Evolutionary conservation across 2,329 filamentous ascomycete species (phyloP).

Genomic region (Xylariaceae sp.): DNA sequence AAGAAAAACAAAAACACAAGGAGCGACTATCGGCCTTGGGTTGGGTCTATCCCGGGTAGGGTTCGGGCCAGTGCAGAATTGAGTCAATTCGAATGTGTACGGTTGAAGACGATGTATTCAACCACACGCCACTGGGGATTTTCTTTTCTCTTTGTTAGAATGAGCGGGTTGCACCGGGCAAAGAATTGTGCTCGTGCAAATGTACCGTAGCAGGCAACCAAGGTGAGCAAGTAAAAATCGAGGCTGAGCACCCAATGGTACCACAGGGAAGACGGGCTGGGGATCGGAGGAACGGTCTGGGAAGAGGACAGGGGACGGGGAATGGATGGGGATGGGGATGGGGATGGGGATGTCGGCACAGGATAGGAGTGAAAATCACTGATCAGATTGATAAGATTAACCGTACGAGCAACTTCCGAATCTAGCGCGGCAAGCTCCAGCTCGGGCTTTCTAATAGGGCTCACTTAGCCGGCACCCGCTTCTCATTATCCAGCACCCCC

Average conservation of each 20-base stretch:
- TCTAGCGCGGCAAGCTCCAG: too few species aligned
- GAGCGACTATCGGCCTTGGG: neutral
- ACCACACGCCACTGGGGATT: too few species aligned
- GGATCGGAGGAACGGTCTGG: slow-evolving; percentile 7
- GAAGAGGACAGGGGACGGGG: slow-evolving; percentile 2
- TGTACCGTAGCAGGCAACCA: neutral
- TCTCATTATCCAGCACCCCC: too few species aligned
- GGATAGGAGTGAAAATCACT: slow-evolving; percentile 29
- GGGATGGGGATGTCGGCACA: too few species aligned
- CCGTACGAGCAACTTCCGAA: too few species aligned
- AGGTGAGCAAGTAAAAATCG: neutral
- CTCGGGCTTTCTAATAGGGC: too few species aligned
- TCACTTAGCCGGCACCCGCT: too few species aligned
- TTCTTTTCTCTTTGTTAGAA: too few species aligned
- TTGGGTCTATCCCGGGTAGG: neutral
- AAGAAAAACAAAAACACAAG: too few species aligned
- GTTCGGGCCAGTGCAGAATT: neutral
- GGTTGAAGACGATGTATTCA: neutral
- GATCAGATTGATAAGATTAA: slow-evolving; percentile 40
- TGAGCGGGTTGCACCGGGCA: too few species aligned
- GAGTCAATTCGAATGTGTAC: neutral
- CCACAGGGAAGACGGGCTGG: neutral
- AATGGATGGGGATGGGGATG: neutral
- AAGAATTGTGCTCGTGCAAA: neutral
- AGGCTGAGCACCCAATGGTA: neutral